Evolutionary conservation across 257 asterid species (phyloP), one percentile per base, ranked within the genome.

Genomic region (Fraxinus excelsior): DNA sequence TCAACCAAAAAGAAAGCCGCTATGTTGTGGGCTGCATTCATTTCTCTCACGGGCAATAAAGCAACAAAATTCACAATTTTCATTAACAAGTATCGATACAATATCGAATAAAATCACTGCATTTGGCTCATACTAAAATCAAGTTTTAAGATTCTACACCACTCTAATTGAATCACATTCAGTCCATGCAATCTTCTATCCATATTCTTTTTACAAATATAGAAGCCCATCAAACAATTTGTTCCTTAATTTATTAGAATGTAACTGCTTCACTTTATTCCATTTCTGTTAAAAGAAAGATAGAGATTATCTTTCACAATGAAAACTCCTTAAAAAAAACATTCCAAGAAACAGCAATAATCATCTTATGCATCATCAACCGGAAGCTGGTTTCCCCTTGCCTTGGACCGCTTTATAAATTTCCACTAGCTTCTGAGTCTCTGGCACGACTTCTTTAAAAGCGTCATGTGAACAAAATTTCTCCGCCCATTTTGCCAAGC

Each of bases 361-460:
- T 14, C 28, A 66, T 31, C 23, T 21, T 56, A 23, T n/a, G 25
- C 34, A 35, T 40, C 38, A 35, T 67, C 23, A 76, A 68, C 8
- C 25, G 16, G 73, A 23, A 29, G 80, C 21, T 25, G 80, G 23
- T 74, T 72, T 71, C 10, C 5, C 67, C 31, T 29, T 25, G 32
- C 66, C 78, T 53, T 13, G 62, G 16, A 71, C 58, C 76, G 16
- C 66, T 67, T 68, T 66, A 26, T 31, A 75, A 44, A 80, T 69
- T 68, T 84, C 84, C 42, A 78, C 68, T 69, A 86, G 78, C 73
- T 29, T 78, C 38, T 76, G 67, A 35, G 60, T 56, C 12, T 76
- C 77, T 0, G 82, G 86, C 40, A 83, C 21, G 14, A 71, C 75
- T 62, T 71, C 76, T 79, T 81, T 83, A 19, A 83, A 79, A 23